A percentile compares a stretch with the other conserved stretches of the same genome.
Evolutionary conservation across 2,329 filamentous ascomycete species (phyloP).

Genomic region (Daldinia eschscholtzii): DNA sequence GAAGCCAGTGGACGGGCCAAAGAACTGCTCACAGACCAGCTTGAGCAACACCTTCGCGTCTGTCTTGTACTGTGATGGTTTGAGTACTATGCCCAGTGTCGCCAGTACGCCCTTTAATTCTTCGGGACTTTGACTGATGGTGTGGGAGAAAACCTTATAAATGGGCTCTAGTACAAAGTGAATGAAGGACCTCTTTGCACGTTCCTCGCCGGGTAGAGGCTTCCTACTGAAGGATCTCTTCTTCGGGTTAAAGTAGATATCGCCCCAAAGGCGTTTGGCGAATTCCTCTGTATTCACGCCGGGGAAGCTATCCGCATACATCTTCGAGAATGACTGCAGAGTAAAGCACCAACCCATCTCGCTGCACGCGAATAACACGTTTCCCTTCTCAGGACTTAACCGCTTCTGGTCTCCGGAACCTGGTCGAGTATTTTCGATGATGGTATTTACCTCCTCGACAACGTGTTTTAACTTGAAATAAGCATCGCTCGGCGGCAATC

Average conservation of each 20-base stretch:
- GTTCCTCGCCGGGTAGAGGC: constrained; percentile 74
- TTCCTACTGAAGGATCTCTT: constrained; percentile 95
- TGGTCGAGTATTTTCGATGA: constrained; percentile 89
- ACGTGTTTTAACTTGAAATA: constrained; percentile 99
- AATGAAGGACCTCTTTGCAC: constrained; percentile 87
- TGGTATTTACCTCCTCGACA: constrained; percentile 97
- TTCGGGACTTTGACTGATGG: constrained; percentile 88
- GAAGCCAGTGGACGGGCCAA: constrained; percentile 88
- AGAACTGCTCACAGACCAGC: constrained; percentile 94
- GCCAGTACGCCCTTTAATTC: constrained; percentile 84
- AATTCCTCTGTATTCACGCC: constrained; percentile 87
- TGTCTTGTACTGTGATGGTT: constrained; percentile 90
- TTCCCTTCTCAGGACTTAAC: constrained; percentile 95
- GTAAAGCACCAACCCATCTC: constrained; percentile 98
- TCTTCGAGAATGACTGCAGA: constrained; percentile 90
- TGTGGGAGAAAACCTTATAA: constrained; percentile 97
- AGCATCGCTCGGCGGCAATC: constrained; percentile 92
- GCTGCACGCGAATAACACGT: constrained; percentile 95
- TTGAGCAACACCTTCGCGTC: constrained; percentile 91
- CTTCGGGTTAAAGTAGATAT: constrained; percentile 93
- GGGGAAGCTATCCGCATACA: constrained; percentile 92
- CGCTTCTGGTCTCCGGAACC: constrained; percentile 82
- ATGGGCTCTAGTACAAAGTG: constrained; percentile 96
- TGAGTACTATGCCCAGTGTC: constrained; percentile 84
- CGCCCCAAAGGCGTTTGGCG: constrained; percentile 88